Evolutionary conservation across 2,329 filamentous ascomycete genomes (phyloP).

Genomic region (Penicillium sp.): DNA sequence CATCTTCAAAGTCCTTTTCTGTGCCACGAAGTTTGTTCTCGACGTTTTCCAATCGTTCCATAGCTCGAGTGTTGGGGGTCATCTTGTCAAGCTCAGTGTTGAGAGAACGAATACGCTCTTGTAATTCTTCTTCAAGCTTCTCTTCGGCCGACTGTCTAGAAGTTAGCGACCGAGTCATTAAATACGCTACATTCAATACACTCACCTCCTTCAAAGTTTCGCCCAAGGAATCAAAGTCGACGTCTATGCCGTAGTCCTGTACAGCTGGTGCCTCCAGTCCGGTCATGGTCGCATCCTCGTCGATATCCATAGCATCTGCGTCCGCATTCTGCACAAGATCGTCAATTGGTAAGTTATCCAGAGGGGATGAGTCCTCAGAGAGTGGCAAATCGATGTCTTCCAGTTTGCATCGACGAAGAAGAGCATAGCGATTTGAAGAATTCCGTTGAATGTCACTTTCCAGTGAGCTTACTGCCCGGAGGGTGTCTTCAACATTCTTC

Average conservation of each 20-base stretch:
- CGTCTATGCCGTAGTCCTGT: slow-evolving; percentile 86
- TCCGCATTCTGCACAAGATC: slow-evolving; percentile 70
- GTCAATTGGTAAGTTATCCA: slow-evolving; percentile 84
- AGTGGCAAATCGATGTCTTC: slow-evolving; percentile 89
- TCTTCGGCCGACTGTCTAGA: slow-evolving; percentile 60
- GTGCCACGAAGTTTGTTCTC: slow-evolving; percentile 77
- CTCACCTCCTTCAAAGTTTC: slow-evolving; percentile 75
- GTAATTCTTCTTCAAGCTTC: slow-evolving; percentile 68
- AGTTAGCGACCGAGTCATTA: slow-evolving; percentile 24
- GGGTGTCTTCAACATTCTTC: slow-evolving; percentile 72
- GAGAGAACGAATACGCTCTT: slow-evolving; percentile 71
- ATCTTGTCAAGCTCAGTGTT: slow-evolving; percentile 83
- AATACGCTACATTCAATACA: slow-evolving; percentile 17
- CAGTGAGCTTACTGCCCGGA: slow-evolving; percentile 72
- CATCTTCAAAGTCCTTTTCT: slow-evolving; percentile 84
- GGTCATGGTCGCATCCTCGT: slow-evolving; percentile 58
- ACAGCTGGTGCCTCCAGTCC: slow-evolving; percentile 58
- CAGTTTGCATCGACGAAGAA: slow-evolving; percentile 84
- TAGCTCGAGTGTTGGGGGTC: slow-evolving; percentile 93
- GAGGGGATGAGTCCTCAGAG: slow-evolving; percentile 60
- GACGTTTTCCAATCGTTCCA: slow-evolving; percentile 83
- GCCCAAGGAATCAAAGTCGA: slow-evolving; percentile 78
- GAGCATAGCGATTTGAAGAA: slow-evolving; percentile 74
- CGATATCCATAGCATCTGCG: slow-evolving; percentile 87
- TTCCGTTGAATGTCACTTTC: slow-evolving; percentile 84